A percentile compares a stretch with the other conserved stretches of the same genome.
Conservation (phyloP, 148 eudicot species). For the Talinum fruticosum region DNA sequence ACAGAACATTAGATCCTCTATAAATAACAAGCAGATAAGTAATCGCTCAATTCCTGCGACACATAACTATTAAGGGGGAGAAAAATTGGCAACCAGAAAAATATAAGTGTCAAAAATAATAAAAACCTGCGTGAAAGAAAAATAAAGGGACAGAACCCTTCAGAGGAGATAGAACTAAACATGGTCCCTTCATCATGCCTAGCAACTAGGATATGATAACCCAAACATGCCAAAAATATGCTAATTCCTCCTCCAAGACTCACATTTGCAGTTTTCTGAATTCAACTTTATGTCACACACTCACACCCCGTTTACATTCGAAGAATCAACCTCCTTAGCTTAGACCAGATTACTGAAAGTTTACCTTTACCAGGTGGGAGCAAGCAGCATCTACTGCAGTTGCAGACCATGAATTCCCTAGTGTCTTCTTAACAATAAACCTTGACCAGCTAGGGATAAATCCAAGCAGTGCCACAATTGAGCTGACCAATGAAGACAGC, state of each 20-base stretch:
- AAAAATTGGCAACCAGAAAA: neutral
- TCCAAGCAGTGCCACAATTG: slow-evolving; percentile 51
- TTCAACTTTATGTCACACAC: neutral
- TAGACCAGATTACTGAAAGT: neutral
- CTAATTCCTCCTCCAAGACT: too few species aligned
- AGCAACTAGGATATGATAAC: too few species aligned
- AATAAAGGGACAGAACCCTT: neutral
- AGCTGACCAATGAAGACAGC: slow-evolving; percentile 44
- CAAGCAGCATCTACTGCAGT: slow-evolving; percentile 64
- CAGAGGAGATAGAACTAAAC: neutral
- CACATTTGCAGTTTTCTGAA: neutral
- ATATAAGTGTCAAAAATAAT: neutral
- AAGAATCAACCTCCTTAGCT: neutral
- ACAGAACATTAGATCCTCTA: neutral
- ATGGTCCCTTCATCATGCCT: too few species aligned
- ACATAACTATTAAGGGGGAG: neutral
- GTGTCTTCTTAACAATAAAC: slow-evolving; percentile 50
- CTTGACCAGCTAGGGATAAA: slow-evolving; percentile 49
- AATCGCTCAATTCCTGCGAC: neutral
- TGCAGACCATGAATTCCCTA: slow-evolving; percentile 75
- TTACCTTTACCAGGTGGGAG: slow-evolving; percentile 62
- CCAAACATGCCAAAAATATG: too few species aligned
- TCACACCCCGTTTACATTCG: neutral
- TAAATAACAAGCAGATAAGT: neutral
- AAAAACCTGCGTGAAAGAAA: neutral